Evolutionary conservation across 2,329 filamentous ascomycete genomes (phyloP).

Genomic region (Fusarium sp.): DNA sequence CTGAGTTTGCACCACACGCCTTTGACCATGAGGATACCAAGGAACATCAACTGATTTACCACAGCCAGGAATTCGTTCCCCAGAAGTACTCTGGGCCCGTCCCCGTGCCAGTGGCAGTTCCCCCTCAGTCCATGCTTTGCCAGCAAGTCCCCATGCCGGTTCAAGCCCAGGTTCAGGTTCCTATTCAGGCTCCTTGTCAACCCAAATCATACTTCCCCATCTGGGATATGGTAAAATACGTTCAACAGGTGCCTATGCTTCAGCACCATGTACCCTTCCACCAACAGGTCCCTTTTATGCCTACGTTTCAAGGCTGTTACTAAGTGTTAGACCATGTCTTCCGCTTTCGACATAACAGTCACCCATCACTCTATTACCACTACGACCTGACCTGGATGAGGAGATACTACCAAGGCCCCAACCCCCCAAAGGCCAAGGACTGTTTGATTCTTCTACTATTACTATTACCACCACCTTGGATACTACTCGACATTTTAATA

Average conservation of each 20-base stretch:
- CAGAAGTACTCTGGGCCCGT: constrained; percentile 61
- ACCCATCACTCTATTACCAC: constrained; percentile 8
- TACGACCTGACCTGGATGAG: constrained; percentile 42
- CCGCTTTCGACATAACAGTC: constrained; percentile 7
- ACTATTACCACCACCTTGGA: constrained; percentile 31
- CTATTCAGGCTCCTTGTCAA: constrained; percentile 56
- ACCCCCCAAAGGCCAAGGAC: constrained; percentile 26
- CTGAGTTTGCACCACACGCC: constrained; percentile 59
- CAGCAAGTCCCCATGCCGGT: constrained; percentile 50
- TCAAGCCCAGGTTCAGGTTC: constrained; percentile 56
- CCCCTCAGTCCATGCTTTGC: constrained; percentile 49
- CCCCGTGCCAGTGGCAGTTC: constrained; percentile 44
- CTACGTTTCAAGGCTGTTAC: constrained; percentile 67
- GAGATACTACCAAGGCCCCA: constrained; percentile 31
- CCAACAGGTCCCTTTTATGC: constrained; percentile 65
- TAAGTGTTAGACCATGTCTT: constrained; percentile 33
- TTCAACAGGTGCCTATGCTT: constrained; percentile 62
- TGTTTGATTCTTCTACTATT: constrained; percentile 38
- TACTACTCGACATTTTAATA: constrained; percentile 44
- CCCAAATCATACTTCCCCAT: constrained; percentile 65
- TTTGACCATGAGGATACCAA: constrained; percentile 63
- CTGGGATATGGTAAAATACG: constrained; percentile 68
- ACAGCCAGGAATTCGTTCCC: constrained; percentile 61
- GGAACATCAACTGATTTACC: constrained; percentile 56
- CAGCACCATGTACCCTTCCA: constrained; percentile 66